Evolutionary conservation across 2,329 filamentous ascomycete genomes (phyloP), one percentile per base, ranked within the genome.

Genomic region (Myriosclerotinia duriaeana): DNA sequence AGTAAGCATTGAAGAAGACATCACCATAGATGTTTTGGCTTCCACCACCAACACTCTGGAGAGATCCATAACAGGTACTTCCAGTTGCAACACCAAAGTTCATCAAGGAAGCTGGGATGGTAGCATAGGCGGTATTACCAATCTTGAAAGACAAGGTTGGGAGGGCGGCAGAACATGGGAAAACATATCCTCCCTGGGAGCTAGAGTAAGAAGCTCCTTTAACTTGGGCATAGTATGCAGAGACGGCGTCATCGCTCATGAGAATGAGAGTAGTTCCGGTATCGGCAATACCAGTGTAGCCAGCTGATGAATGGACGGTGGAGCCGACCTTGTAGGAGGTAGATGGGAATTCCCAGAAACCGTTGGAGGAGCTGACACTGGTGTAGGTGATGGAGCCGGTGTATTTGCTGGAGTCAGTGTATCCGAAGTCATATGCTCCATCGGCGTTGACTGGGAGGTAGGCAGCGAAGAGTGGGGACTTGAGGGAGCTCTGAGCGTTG

Each of bases 341-440:
- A 64, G 78, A 79, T 68, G 85, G 80, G 65, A 84, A 85, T 60
- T 81, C 78, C 85, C 85, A 87, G 78, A 82, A 86, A 40, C 83
- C 83, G 12, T 82, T 76, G 59, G 72, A 73, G 67, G 71, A 78
- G 72, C 81, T 77, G 67, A 85, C 81, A 38, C 76, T 54, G 22
- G 80, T 76, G 75, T 85, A 87, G 66, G 77, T 78, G 73, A 87
- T 80, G 36, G 72, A 63, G 42, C 85, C 85, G 5, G 78, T 82
- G 79, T 84, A 85, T 71, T 83, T 82, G 68, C 75, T 73, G 38
- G 68, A 72, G 76, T 86, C 81, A 66, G 85, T 83, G 76, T 77
- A 84, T 58, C 84, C 84, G 68, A 86, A 87, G 73, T 85, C 81
- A 75, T 85, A 87, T 40, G 78, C 78, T 52, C 84, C 81, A 22